Evolutionary conservation across 2,329 filamentous ascomycete genomes (phyloP).

Genomic region (Trichophyton schoenleinii): DNA sequence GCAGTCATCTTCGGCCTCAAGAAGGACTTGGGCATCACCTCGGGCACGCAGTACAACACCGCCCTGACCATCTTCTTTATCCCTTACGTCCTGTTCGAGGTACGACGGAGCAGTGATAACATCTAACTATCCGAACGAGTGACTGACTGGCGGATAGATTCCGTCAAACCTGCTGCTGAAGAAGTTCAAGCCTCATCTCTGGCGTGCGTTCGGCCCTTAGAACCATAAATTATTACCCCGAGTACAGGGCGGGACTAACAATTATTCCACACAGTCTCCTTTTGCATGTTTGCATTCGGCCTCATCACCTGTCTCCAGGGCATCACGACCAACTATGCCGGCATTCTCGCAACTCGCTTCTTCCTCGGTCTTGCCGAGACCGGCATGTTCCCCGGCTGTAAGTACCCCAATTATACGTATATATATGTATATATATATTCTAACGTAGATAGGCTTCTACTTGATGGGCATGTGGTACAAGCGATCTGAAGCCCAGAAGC

Average conservation of each 20-base stretch:
- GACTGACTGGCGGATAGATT: constrained; percentile 40
- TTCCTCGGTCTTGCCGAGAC: constrained; percentile 70
- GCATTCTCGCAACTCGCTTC: constrained; percentile 68
- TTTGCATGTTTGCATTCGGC: constrained; percentile 78
- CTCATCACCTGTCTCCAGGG: constrained; percentile 65
- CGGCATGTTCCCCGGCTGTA: constrained; percentile 58
- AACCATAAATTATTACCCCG: neutral
- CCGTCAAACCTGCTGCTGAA: constrained; percentile 63
- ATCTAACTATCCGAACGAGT: no score
- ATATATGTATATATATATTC: neutral
- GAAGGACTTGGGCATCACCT: constrained; percentile 47
- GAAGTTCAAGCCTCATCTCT: constrained; percentile 52
- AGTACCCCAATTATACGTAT: constrained; percentile 13
- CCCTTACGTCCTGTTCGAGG: constrained; percentile 51
- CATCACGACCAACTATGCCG: constrained; percentile 62
- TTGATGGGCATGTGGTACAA: constrained; percentile 75
- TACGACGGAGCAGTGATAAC: neutral
- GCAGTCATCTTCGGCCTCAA: constrained; percentile 55
- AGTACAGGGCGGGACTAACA: neutral
- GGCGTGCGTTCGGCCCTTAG: constrained; percentile 37
- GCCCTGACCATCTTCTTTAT: constrained; percentile 72
- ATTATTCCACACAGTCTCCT: constrained; percentile 37
- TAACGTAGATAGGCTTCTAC: constrained; percentile 35
- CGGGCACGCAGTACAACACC: constrained; percentile 54
- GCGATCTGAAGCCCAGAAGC: constrained; percentile 73